Percentiles rank a stretch among this genome's conserved stretches.
These are phyloP conservation scores for Bolboschoenoplectus hybrid DNA, from an alignment of 202 grass and related monocot genomes.

Conservation along the genomic window DNA sequence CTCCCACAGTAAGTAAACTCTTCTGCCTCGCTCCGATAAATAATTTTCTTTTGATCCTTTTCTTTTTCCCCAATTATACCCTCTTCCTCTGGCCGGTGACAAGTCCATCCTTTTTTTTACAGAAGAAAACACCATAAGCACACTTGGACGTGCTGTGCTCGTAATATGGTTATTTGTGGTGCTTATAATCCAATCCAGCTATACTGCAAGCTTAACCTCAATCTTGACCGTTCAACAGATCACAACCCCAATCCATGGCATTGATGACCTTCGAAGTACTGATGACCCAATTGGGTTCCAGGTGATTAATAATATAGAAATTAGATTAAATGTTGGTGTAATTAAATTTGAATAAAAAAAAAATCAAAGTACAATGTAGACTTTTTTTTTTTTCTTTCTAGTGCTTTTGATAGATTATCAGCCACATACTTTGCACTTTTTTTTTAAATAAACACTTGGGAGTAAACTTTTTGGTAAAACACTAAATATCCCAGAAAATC, in stretches of 20 bases:
- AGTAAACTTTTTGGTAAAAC: not conserved
- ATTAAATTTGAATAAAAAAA: constrained; percentile 8
- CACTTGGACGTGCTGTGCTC: constrained; percentile 66
- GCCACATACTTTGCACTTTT: not conserved
- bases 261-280: constrained; percentile 57
- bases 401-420: not conserved
- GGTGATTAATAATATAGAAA: constrained; percentile 5
- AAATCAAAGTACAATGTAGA: not conserved
- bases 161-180: constrained; percentile 91
- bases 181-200: constrained; percentile 88
- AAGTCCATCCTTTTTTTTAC: constrained; percentile 32
- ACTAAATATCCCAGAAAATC: not conserved
- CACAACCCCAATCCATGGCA: constrained; percentile 58
- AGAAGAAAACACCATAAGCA: constrained; percentile 77
- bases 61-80: not conserved
- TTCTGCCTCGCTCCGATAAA: constrained; percentile 28
- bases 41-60: not conserved
- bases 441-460: too few species aligned
- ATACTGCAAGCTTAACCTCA: constrained; percentile 79
- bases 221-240: constrained; percentile 87
- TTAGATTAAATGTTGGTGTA: not conserved
- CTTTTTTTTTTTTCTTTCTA: not conserved
- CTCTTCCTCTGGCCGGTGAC: not conserved
- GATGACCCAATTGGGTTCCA: constrained; percentile 75
- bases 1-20: constrained; percentile 70